Base-by-base conservation (phyloP, 331 rosid genomes). In the Saraca asoca region DNA sequence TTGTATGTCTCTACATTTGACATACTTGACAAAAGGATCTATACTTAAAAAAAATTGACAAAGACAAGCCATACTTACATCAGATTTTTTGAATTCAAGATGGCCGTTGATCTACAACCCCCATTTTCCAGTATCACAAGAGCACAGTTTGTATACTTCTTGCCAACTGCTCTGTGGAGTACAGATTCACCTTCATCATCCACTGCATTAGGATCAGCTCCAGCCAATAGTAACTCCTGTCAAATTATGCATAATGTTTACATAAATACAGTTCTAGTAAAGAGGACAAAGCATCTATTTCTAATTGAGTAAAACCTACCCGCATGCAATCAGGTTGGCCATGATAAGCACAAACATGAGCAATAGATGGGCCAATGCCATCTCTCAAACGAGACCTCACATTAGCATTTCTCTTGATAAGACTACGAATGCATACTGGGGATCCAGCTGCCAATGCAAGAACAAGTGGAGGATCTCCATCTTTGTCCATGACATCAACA, bases 261-360 rank as follows among this genome's bases (percentile, higher is more conserved):
- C 31, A 34, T 64, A 75, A n/a, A 72, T 66, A 16, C 19, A 29
- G 51, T 64, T 76, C 62, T 51, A 58, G 19, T 24, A 15, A 62
- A 56, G 45, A 57, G 44, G 50, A 66, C 72, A 46, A 68, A 73
- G n/a, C 20, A 43, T 68, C 59, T 37, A 44, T 42, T 37, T 29
- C 51, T 42, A 49, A 65, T 65, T 46, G n/a, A 7, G 38, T 73
- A 67, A 74, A 63, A 82, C 98, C 68, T 86, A 93, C 98, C 58
- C 80, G 91, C 98, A 93, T 93, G 79, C 98, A 93, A 86, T 93
- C 97, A 24, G 98, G 98, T 73, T 93, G 98, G 33, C 98, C 98
- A 67, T 93, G 98, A 75, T 84, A 86, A 42, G 98, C 98, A 83
- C 98, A 93, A 42, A 90, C 95, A 39, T 93, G 97, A 69, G 97